Conservation (phyloP, 306 rosid species). For the Trichosanthes cucumerina region DNA sequence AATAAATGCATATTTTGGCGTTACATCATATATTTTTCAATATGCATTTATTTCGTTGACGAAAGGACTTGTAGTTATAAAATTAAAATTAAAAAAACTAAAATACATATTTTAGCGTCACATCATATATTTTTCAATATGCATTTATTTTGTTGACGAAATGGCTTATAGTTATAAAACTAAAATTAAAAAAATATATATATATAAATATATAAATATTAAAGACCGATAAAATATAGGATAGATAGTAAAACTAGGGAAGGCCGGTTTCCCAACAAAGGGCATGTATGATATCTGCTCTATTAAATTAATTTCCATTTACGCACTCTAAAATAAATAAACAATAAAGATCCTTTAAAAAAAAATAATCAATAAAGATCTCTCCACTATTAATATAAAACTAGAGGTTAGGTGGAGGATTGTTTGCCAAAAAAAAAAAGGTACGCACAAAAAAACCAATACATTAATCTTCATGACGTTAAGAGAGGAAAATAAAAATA, state of each 20-base stretch:
- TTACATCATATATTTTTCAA: background rate
- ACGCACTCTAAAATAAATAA: background rate
- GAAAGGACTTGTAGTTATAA: background rate
- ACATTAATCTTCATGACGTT: background rate
- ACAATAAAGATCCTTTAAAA: background rate
- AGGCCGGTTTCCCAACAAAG: background rate
- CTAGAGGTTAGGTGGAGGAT: slow-evolving; percentile 2
- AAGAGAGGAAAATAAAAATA: background rate
- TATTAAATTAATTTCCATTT: background rate
- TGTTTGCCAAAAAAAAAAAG: background rate
- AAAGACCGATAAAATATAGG: background rate
- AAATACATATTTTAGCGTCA: background rate
- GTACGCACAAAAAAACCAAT: background rate
- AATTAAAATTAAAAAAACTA: background rate
- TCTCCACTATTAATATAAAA: background rate
- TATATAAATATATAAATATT: background rate
- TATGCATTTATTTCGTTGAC: background rate
- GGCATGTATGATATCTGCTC: background rate
- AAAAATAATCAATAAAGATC: background rate
- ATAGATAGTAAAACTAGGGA: background rate
- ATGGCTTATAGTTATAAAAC: background rate
- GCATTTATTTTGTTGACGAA: background rate
- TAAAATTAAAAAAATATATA: background rate
- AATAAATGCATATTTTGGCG: background rate
- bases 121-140: background rate